These are phyloP conservation scores for Psidium guajava DNA, from an alignment of 345 rosid species.

Conservation along the genomic window DNA sequence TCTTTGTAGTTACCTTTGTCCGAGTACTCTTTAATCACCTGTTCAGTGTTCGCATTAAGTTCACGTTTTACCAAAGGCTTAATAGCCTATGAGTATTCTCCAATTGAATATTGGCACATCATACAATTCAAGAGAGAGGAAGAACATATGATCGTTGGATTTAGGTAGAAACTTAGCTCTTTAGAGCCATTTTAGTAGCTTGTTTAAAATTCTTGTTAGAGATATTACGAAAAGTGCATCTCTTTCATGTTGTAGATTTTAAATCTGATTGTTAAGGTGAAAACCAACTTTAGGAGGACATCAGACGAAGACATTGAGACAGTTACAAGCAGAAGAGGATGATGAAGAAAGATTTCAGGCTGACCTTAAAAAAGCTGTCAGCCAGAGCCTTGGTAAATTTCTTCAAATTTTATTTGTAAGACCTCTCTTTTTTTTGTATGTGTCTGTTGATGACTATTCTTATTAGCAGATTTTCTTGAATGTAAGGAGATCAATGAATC, in stretches of 20 bases:
- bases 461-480: neutral
- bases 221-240: neutral
- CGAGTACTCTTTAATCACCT: neutral
- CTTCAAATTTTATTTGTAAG: neutral
- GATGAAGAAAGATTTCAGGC: slow-evolving; percentile 95
- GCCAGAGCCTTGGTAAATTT: slow-evolving; percentile 79
- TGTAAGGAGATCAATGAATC: neutral
- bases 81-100: neutral
- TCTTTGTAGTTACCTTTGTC: neutral
- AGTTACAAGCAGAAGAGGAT: slow-evolving; percentile 72
- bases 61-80: neutral
- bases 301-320: slow-evolving; percentile 59
- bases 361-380: slow-evolving; percentile 71
- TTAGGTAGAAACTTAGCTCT: neutral
- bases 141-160: neutral
- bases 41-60: neutral
- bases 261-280: neutral
- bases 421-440: neutral
- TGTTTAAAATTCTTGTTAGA: neutral
- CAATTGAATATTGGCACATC: neutral
- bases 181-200: neutral
- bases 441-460: neutral
- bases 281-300: slow-evolving; percentile 19
- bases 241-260: neutral
- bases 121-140: neutral